phyloP scores from a whole-genome alignment of 306 rosid genomes.

The Cicer judaicum region DNA sequence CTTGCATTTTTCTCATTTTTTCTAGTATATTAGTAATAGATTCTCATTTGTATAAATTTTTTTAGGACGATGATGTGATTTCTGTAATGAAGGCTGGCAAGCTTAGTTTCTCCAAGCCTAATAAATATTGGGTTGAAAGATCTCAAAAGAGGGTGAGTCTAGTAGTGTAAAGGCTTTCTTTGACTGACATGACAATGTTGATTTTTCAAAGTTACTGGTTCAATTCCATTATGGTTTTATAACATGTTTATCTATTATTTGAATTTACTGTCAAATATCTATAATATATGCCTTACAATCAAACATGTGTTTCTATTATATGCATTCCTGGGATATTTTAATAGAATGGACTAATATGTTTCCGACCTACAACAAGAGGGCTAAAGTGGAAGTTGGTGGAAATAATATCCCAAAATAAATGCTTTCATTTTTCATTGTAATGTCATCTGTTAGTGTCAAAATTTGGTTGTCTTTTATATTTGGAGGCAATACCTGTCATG shows the following conservation, averaged over 20 bases:
- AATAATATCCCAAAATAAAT: no score
- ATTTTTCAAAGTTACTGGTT: slow-evolving; percentile 25
- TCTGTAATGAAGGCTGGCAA: slow-evolving; percentile 81
- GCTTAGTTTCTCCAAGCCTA: slow-evolving; percentile 77
- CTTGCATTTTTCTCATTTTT: neutral
- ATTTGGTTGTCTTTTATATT: slow-evolving; percentile 10
- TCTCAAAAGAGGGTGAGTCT: slow-evolving; percentile 88
- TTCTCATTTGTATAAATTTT: slow-evolving; percentile 18
- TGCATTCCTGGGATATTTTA: slow-evolving; percentile 6
- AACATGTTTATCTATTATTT: neutral
- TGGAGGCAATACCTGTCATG: slow-evolving; percentile 19
- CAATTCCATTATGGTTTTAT: slow-evolving; percentile 3
- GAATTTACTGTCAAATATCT: neutral
- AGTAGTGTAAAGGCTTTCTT: slow-evolving; percentile 25
- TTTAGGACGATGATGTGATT: slow-evolving; percentile 75
- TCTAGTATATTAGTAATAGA: slow-evolving; percentile 3
- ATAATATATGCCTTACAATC: slow-evolving; percentile 17
- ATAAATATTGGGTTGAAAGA: slow-evolving; percentile 91
- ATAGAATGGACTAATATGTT: slow-evolving; percentile 8
- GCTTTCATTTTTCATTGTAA: no score
- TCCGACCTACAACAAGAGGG: no score
- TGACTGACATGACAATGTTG: slow-evolving; percentile 9
- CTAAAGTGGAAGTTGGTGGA: no score
- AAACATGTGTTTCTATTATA: slow-evolving; percentile 19
- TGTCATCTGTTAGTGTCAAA: slow-evolving; percentile 34